Evolutionary conservation across 2,329 filamentous ascomycete genomes (phyloP), one percentile per base, ranked within the genome.

Genomic region (Trematosphaeria pertusa): DNA sequence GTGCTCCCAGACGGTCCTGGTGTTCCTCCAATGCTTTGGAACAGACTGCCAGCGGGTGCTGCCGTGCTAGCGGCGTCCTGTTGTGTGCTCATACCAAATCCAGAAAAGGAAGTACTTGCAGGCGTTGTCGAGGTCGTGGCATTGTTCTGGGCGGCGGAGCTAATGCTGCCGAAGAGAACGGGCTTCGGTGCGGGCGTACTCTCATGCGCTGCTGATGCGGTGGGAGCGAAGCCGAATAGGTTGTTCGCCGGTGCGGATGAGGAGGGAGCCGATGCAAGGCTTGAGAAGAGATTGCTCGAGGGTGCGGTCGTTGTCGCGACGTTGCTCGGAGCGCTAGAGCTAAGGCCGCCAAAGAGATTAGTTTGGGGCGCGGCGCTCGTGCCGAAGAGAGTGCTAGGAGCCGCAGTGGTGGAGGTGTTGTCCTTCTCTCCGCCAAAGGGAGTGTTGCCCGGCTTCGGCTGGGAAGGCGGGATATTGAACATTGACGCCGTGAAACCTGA

Each of bases 401-500:
- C 38, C 38, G 53, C 41, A 35, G 50, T 52, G 32, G 45, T 54
- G 7, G 54, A 52, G 32, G n/a, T n/a, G n/a, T n/a, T 24, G 11
- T 43, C 30, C 22, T 33, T 37, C 17, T 18, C 22, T 21, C 52
- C 50, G 11, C 56, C 60, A 33, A 64, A 63, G 2, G 52, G 53
- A 22, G 56, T 62, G 36, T 54, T 55, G 15, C 53, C 45, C 7
- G 60, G 28, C 45, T 60, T 56, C 19, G 48, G 33, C 19, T 46
- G 45, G 3, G 47, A 15, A 10, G 40, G 18, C 5, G 40, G 39
- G 2, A 45, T 40, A 41, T 48, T 54, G 44, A 62, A 64, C 5
- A 59, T 45, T 28, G 50, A 56, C 37, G 54, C 53, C 2, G 20
- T 22, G 33, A 56, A 57, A 8, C 62, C 63, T 12, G 51, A 37